Conservation (phyloP, 768 basidiomycete genomes). For the Hebeloma cylindrosporum region DNA sequence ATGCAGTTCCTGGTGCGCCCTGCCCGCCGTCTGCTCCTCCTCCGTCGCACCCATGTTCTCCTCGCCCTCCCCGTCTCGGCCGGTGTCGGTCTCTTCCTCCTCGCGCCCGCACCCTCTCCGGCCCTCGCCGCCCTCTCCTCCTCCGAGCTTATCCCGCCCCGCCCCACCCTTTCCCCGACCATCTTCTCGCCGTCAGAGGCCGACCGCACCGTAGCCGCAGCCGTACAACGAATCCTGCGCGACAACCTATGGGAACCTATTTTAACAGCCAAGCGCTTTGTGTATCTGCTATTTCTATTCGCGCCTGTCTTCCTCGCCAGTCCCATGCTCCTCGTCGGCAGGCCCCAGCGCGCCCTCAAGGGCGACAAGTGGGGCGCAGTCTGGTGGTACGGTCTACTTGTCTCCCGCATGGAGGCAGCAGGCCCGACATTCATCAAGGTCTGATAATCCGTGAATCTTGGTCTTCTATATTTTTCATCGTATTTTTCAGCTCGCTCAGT, state of each 20-base stretch:
- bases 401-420: constrained; percentile 87
- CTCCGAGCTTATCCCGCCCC: constrained; percentile 42
- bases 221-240: constrained; percentile 49
- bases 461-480: constrained; percentile 15
- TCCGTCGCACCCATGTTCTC: constrained; percentile 33
- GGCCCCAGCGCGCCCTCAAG: constrained; percentile 49
- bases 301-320: constrained; percentile 80
- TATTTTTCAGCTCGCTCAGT: constrained; percentile 80
- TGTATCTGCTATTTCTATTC: constrained; percentile 81
- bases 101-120: constrained; percentile 40
- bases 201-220: constrained; percentile 43
- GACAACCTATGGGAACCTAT: constrained; percentile 80
- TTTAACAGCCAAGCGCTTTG: constrained; percentile 77
- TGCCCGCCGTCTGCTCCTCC: constrained; percentile 12
- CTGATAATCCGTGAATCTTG: constrained; percentile 1
- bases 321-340: constrained; percentile 80
- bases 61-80: constrained; percentile 62
- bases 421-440: constrained; percentile 97
- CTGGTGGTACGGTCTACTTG: constrained; percentile 96
- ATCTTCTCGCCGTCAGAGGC: constrained; percentile 74
- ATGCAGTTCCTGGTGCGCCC: constrained; percentile 5
- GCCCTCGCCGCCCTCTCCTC: constrained; percentile 45
- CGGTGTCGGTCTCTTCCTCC: constrained; percentile 51
- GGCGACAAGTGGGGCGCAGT: constrained; percentile 91
- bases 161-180: constrained; percentile 24